A percentile compares a stretch with the other conserved stretches of the same genome.
phyloP scores from a whole-genome alignment of 2,329 filamentous ascomycete species.

The Aspergillus ibericus region DNA sequence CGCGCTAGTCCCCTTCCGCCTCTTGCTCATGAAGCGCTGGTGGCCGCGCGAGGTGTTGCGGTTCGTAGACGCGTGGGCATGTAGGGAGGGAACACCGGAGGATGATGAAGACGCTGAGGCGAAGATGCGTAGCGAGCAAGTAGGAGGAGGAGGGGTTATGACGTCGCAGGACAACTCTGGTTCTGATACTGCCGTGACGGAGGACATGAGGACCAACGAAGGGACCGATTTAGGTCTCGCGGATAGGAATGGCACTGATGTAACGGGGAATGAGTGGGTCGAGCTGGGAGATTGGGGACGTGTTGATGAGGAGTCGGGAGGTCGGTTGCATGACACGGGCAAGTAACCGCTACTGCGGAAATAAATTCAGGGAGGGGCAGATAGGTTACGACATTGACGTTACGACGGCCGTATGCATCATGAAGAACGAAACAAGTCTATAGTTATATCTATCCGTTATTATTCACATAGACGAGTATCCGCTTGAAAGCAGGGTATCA shows the following conservation, averaged over 20 bases:
- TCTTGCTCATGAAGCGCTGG: slow-evolving; percentile 60
- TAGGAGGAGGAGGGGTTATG: background rate
- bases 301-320: background rate
- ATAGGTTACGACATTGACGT: no score
- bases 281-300: background rate
- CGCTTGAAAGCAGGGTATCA: slow-evolving; percentile 12
- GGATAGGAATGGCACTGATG: background rate
- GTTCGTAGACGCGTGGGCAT: slow-evolving; percentile 53
- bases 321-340: background rate
- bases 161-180: background rate
- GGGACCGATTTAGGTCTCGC: background rate
- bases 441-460: slow-evolving; percentile 7
- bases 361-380: background rate
- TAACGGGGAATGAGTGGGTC: background rate
- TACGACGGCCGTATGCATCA: no score
- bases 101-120: slow-evolving; percentile 41
- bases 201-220: background rate
- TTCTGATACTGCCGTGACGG: background rate
- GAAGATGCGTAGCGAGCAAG: background rate
- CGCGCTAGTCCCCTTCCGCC: slow-evolving; percentile 61
- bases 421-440: background rate
- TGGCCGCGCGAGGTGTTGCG: slow-evolving; percentile 60
- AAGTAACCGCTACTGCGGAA: background rate
- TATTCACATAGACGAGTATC: slow-evolving; percentile 13
- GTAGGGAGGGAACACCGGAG: slow-evolving; percentile 55